Evolutionary conservation across 2,329 filamentous ascomycete genomes (phyloP).

Genomic region (Aspergillus sp.): DNA sequence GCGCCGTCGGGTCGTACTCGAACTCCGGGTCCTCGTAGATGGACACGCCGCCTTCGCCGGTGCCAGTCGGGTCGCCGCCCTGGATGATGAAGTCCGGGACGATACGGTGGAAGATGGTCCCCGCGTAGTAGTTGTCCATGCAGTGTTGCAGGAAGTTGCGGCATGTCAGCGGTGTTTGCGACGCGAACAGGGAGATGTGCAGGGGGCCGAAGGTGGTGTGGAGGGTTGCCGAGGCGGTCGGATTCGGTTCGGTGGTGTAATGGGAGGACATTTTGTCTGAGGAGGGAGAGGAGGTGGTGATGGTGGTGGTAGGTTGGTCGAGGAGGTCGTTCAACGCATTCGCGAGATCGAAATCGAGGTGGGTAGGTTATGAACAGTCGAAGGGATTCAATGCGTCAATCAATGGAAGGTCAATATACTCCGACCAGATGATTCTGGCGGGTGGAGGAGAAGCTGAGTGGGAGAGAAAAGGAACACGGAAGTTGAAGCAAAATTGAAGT

Average conservation of each 20-base stretch:
- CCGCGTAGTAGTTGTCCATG: conserved; percentile 91
- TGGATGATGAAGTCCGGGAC: conserved; percentile 91
- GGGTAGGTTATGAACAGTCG: too few relatives aligned
- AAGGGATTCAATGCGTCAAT: too few relatives aligned
- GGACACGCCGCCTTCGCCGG: conserved; percentile 84
- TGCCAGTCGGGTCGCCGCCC: conserved; percentile 91
- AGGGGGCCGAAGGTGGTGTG: conserved; percentile 89
- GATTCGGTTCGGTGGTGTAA: conserved; percentile 93
- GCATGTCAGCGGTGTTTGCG: conserved; percentile 85
- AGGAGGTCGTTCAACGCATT: too few relatives aligned
- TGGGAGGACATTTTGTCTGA: conserved; percentile 70
- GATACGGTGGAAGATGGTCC: conserved; percentile 90
- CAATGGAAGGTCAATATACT: not conserved
- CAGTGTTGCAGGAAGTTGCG: conserved; percentile 96
- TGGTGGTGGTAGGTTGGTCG: too few relatives aligned
- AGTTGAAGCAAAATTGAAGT: conserved; percentile 15
- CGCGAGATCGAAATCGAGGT: too few relatives aligned
- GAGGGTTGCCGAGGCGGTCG: conserved; percentile 86
- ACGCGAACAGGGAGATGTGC: conserved; percentile 88
- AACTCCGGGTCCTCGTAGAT: conserved; percentile 74
- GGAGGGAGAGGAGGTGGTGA: not conserved
- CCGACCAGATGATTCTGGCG: not conserved
- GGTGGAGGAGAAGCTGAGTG: not conserved
- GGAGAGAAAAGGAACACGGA: conserved; percentile 1
- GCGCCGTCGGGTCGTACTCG: conserved; percentile 53